phyloP scores from a whole-genome alignment of 2,329 filamentous ascomycete species.

The Fusarium succisae region DNA sequence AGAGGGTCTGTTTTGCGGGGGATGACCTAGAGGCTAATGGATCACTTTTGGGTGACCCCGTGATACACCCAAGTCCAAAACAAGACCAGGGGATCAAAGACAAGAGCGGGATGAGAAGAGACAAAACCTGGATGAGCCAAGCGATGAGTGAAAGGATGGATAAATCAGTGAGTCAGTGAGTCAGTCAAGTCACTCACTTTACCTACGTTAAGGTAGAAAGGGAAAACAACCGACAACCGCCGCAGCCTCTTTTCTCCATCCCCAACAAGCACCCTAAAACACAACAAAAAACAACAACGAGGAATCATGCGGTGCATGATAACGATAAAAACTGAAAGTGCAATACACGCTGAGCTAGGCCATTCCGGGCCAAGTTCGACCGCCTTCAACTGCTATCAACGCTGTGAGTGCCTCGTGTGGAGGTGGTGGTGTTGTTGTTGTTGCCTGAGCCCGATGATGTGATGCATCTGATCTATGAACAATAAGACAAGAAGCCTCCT shows the following conservation, averaged over 20 bases:
- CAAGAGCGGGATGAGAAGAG: constrained; percentile 2
- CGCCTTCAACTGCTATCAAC: constrained; percentile 3
- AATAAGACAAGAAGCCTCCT: neutral
- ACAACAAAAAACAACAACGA: neutral
- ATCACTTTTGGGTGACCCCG: constrained; percentile 31
- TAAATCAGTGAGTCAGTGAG: constrained; percentile 3
- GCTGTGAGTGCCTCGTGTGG: constrained; percentile 16
- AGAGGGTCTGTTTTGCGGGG: constrained; percentile 20
- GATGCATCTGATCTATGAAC: neutral
- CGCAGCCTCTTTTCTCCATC: constrained; percentile 9
- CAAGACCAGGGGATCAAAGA: constrained; percentile 5
- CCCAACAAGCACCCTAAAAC: neutral
- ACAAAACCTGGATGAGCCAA: constrained; percentile 2
- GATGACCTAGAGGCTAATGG: constrained; percentile 6
- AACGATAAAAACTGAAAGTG: constrained; percentile 6
- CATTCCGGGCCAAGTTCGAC: constrained; percentile 3
- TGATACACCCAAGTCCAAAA: constrained; percentile 24
- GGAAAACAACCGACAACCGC: constrained; percentile 17
- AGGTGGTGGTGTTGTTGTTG: constrained; percentile 27
- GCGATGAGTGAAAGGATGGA: neutral
- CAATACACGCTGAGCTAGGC: constrained; percentile 7
- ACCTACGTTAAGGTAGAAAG: neutral
- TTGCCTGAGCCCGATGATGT: constrained; percentile 27
- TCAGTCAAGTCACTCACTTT: constrained; percentile 5
- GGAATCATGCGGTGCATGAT: constrained; percentile 8